Base-by-base conservation (phyloP, 495 filamentous ascomycete species). In the Thozetella sp. region DNA sequence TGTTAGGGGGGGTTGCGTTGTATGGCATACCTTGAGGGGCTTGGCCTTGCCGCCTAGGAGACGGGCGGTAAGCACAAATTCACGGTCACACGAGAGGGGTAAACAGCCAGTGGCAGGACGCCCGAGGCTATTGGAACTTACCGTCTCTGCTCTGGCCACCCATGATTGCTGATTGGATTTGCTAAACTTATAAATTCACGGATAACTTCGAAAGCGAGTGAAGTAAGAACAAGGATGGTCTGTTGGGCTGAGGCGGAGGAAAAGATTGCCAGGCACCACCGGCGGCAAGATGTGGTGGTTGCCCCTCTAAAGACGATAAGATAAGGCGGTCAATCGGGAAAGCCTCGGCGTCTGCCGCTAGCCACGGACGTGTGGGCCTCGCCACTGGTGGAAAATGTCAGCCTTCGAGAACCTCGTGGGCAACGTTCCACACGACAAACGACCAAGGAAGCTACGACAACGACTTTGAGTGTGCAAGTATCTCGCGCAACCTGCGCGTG, bases 11-110 rank as follows among this genome's bases (percentile, higher is more conserved):
- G 20, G 1, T 11, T 55, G 4, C 1, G 26, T 15, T 0, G 2
- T 40, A 15, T 40, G 11, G 34, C 1, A 6, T 53, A 73, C 70
- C 85, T 93, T 93, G 68, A 93, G 81, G 61, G 90, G 90, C 84
- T 93, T 93, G 64, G 83, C 87, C 80, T 93, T 93, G 80, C 90
- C 90, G 75, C 90, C 90, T 93, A 63, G 43, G 22, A 27, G 53
- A 61, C 34, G 54, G 9, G 67, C 51, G 65, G 60, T 63, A 59
- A 61, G 58, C 55, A 34, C 51, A 54, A 37, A n/a, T 13, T 48
- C 43, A 3, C n/a, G 3, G 43, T 4, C n/a, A 19, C 11, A 15
- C 3, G n/a, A 19, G 43, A 20, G 54, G 56, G 50, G 24, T 1
- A 19, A 51, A 0, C 20, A 3, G 22, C 22, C 19, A 54, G 23